Base-by-base conservation (phyloP, 164 flowering plant genomes). In the Magnolia kwangsiensis region DNA sequence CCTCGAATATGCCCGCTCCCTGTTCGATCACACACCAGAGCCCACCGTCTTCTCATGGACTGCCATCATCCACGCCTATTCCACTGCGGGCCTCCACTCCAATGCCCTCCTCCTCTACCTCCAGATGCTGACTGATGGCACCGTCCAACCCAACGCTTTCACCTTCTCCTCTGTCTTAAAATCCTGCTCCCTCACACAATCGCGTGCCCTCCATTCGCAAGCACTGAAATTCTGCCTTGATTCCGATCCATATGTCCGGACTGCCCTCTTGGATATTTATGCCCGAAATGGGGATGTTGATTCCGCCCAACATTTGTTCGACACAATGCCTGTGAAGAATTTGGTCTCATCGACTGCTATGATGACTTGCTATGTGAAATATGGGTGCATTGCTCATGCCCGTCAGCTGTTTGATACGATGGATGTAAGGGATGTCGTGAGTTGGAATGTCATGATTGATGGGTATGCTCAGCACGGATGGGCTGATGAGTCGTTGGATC, bases 361-460 rank as follows among this genome's bases (percentile, higher is more conserved):
- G 94, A 79, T 93, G 19, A 87, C 92, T 7, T 88, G 96, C 23
- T 89, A 88, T 51, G 85, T 90, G 0, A 91, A 89, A 82, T 69
- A 73, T 51, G 97, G 98, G 69, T 73, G 85, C 19, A 49, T 92
- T 18, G 81, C 80, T 2, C 83, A 51, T 24, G 97, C 98, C 0
- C 85, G 89, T 14, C 58, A 1, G 4, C 13, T 94, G 82, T 94
- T 94, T 78, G 90, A 92, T 64, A 89, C 70, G 64, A 74, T 87
- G 89, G 75, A 61, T 9, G 90, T 88, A 75, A 87, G 84, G 76
- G 97, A 92, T 81, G 88, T 80, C 5, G 89, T 94, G 23, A 87
- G 90, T 81, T 94, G 98, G 98, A 91, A 89, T 74, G 98, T 86
- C 76, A 90, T 92, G 90, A 89, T 94, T 70, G 90, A 88, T 80